phyloP scores from a whole-genome alignment of 768 basidiomycete species.

The Kwoniella sp. region DNA sequence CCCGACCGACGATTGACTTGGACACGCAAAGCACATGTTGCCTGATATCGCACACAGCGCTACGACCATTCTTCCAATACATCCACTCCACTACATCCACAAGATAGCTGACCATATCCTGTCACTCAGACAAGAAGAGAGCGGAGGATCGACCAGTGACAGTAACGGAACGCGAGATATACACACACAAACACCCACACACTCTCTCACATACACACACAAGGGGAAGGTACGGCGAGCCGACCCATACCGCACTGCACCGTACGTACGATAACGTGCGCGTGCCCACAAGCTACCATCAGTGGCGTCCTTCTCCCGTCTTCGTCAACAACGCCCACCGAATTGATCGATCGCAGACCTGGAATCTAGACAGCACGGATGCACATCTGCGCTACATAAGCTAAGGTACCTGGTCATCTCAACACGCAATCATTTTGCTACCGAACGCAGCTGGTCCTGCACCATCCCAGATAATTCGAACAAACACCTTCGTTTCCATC shows the following conservation, averaged over 20 bases:
- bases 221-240: slow-evolving; percentile 1
- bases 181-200: neutral
- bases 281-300: neutral
- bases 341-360: too few species aligned
- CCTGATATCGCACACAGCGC: too few species aligned
- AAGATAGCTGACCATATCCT: too few species aligned
- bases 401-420: neutral
- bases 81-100: too few species aligned
- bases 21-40: too few species aligned
- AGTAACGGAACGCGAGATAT: neutral
- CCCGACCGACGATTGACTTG: too few species aligned
- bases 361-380: too few species aligned
- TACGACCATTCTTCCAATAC: too few species aligned
- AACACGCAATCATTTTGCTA: too few species aligned
- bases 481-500: too few species aligned
- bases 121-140: too few species aligned
- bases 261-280: too few species aligned
- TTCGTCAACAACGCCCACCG: neutral
- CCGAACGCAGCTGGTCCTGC: neutral
- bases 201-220: neutral
- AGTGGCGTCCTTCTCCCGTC: neutral
- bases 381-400: neutral
- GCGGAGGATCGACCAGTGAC: neutral
- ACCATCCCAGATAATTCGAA: neutral
- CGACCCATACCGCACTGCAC: neutral